A percentile compares a stretch with the other conserved stretches of the same genome.
Conservation (phyloP, 805 yeast species). For the Metschnikowia kunwiensis region DNA sequence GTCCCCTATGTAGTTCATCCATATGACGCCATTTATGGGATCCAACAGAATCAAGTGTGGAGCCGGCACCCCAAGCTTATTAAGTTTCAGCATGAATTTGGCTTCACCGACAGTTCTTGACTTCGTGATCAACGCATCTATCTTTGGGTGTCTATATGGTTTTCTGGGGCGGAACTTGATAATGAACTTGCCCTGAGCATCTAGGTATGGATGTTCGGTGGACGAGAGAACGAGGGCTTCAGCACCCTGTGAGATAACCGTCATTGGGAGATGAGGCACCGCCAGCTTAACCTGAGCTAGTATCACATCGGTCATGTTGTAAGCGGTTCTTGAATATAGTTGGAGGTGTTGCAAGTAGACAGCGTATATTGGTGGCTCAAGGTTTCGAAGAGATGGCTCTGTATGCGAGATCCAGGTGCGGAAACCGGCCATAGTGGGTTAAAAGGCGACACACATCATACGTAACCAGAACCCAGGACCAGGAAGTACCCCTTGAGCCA, state of each 20-base stretch:
- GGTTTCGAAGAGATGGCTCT: conserved; percentile 1
- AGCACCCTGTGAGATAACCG: conserved; percentile 80
- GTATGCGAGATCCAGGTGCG: conserved; percentile 4
- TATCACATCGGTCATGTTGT: conserved; percentile 53
- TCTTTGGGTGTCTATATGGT: conserved; percentile 80
- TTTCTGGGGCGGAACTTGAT: conserved; percentile 87
- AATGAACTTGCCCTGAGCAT: conserved; percentile 39
- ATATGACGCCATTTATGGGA: conserved; percentile 70
- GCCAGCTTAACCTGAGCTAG: conserved; percentile 41
- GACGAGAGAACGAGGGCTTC: conserved; percentile 79
- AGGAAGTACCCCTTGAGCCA: too few relatives aligned
- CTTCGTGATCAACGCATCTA: conserved; percentile 74
- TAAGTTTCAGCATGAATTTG: conserved; percentile 60
- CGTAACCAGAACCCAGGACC: too few relatives aligned
- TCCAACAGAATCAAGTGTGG: conserved; percentile 80
- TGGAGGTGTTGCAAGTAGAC: too few relatives aligned
- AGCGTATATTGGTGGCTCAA: too few relatives aligned
- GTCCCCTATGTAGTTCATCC: conserved; percentile 82
- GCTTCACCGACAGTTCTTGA: conserved; percentile 84
- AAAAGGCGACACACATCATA: too few relatives aligned
- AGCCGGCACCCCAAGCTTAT: conserved; percentile 55
- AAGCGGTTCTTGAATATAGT: background rate
- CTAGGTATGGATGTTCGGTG: conserved; percentile 58
- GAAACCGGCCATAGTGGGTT: too few relatives aligned
- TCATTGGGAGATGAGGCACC: conserved; percentile 49